Base-by-base conservation (phyloP, 2,329 filamentous ascomycete species). In the Cytospora chrysosperma region DNA sequence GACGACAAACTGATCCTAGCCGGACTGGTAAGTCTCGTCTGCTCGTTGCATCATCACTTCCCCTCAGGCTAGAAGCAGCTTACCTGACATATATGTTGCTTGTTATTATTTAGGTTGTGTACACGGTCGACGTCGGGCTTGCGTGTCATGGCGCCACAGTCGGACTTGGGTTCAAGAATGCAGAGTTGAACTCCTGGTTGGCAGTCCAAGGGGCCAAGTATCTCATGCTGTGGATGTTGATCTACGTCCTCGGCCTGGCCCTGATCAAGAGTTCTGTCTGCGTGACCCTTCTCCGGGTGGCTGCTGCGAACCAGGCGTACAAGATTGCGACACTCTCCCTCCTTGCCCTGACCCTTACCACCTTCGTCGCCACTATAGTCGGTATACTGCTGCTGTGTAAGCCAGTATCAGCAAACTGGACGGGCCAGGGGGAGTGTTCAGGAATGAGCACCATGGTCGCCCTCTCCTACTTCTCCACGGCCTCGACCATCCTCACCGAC, bases 401-500 rank as follows among this genome's bases (percentile, higher is more conserved):
- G 24, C 68, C 68, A 12, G 60, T 69, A 7, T 57, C 60, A 19
- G 68, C 65, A 27, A 69, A 69, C 24, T 69, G 68, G 68, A 59
- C 63, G 28, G 68, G 68, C 9, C 60, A 68, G 9, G 68, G 47
- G 2, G 27, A 56, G 5, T 69, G 68, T 58, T 34, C 61, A 7
- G 32, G n/a, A 1, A 68, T 68, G 68, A 24, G 40, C 19, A 50
- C 63, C 12, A 68, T 69, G 67, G 56, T 72, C 19, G 70, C 52
- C 17, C 56, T 69, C 37, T 67, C 62, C 28, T 69, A 75, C 56
- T 73, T 70, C 7, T 71, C 73, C 1, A 75, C 73, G 2, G 71
- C 68, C 19, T 69, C 69, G 7, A 72, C 73, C 8, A 74, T 76
- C 30, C 63, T 71, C 2, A 76, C 74, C n/a, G 73, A 75, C 56